Evolutionary conservation across 257 asterid genomes (phyloP), one percentile per base, ranked within the genome.

Genomic region (Hygrophila difformis): DNA sequence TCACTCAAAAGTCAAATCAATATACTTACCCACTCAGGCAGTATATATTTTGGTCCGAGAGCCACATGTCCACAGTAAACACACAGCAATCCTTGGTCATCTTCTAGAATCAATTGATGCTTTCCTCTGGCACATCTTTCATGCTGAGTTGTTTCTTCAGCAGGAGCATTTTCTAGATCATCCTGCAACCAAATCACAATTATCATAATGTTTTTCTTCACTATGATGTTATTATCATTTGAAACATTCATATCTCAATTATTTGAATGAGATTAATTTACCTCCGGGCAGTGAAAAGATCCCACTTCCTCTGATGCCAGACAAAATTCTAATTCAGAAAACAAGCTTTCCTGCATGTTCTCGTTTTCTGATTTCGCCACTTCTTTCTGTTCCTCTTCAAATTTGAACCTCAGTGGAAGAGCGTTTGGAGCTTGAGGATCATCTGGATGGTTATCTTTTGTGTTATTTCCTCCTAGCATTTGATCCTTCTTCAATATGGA

Each of bases 1-100:
- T 5, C 12, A 33, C 37, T 33, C 12, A 24, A 24, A 13, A 34
- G 29, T 19, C 18, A n/a, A 49, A 41, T 39, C 34, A 44, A 37
- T 23, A 7, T 31, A 58, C 92, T 76, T 56, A 74, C 86, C 76
- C 74, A 79, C 15, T 33, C 35, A 15, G 79, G 84, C 44, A 67
- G 1, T 14, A 79, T 47, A 10, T 75, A 49, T 66, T 31, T 75
- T 1, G 70, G 62, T 39, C 41, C 79, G 6, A 55, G 53, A 23
- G 41, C 73, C 15, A 62, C 67, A 47, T 64, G 59, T 39, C 6
- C 14, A 49, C 89, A 79, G 22, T 33, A 31, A 0, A 6, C 20
- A 23, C 89, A 79, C 8, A 47, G 28, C 12, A 64, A 14, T 42
- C 89, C 89, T 36, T 47, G 10, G 7, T 69, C 75, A 1, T 75